Evolutionary conservation across 371 early-diverging fungal species (phyloP).

Genomic region (Dichotomocladium elegans): DNA sequence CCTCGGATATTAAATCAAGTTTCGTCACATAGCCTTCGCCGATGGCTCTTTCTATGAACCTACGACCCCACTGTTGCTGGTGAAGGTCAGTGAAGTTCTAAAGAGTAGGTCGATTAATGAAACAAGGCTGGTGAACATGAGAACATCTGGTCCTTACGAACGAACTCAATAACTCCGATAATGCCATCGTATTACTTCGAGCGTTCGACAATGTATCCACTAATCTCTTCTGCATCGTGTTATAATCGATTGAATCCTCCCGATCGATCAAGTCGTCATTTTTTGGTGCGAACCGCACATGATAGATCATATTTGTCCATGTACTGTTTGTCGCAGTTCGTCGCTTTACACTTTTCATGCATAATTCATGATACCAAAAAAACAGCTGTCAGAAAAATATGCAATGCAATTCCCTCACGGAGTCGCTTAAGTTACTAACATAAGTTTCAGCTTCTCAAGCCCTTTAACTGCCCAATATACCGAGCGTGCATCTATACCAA

Average conservation of each 20-base stretch:
- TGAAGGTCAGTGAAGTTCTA: conserved; percentile 9
- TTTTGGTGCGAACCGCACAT: background rate
- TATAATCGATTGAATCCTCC: background rate
- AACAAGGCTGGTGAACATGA: background rate
- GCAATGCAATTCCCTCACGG: background rate
- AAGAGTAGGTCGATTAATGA: background rate
- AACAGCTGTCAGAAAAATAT: background rate
- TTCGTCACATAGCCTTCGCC: conserved; percentile 11
- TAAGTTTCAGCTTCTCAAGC: conserved; percentile 2
- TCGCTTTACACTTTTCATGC: background rate
- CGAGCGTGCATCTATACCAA: background rate
- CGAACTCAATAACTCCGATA: background rate
- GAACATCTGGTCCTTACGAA: background rate
- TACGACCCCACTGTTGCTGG: conserved; percentile 7
- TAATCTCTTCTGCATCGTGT: background rate
- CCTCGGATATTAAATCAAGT: background rate
- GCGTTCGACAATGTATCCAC: conserved; percentile 1
- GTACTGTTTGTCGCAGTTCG: background rate
- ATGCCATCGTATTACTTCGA: background rate
- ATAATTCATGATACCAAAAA: background rate
- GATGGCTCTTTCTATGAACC: conserved; percentile 1
- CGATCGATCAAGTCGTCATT: background rate
- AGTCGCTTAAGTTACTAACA: background rate
- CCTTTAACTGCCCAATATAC: conserved; percentile 1
- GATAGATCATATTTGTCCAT: conserved; percentile 7